Conservation (phyloP, 805 yeast genomes). For the Suhomyces canberraensis region DNA sequence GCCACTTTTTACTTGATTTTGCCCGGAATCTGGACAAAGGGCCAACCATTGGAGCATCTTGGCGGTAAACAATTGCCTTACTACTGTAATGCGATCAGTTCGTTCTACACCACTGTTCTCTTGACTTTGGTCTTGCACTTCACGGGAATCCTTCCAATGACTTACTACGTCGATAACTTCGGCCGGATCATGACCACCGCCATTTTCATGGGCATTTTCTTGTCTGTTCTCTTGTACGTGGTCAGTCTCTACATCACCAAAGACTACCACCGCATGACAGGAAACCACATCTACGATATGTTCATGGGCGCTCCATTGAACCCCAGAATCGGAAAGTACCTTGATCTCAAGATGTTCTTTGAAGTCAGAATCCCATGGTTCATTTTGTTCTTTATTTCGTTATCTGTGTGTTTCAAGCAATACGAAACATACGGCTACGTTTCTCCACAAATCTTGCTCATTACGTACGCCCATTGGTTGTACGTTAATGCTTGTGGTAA, state of each 20-base stretch:
- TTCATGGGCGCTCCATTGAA: conserved; percentile 98
- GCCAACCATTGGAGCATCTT: conserved; percentile 85
- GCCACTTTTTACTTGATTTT: conserved; percentile 71
- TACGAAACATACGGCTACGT: conserved; percentile 77
- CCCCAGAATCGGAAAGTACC: conserved; percentile 85
- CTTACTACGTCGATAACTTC: conserved; percentile 73
- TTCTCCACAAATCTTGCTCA: conserved; percentile 68
- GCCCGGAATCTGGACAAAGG: conserved; percentile 94
- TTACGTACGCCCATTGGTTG: conserved; percentile 83
- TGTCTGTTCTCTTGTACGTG: conserved; percentile 68
- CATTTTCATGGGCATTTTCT: conserved; percentile 69
- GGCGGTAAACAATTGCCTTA: conserved; percentile 81
- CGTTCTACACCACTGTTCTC: conserved; percentile 68
- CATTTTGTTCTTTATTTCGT: conserved; percentile 72
- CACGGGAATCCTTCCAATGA: conserved; percentile 69
- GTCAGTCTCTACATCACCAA: conserved; percentile 61
- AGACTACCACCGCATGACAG: conserved; percentile 89
- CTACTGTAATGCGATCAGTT: conserved; percentile 86
- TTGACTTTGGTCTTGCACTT: conserved; percentile 63
- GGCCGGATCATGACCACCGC: conserved; percentile 94
- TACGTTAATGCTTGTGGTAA: conserved; percentile 97
- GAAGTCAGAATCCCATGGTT: conserved; percentile 98
- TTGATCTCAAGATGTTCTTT: conserved; percentile 92
- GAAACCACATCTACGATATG: conserved; percentile 83
- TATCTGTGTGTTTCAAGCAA: conserved; percentile 76